Evolutionary conservation across 106 monocot species (phyloP).

Genomic region (Dioscorea zingiberensis): DNA sequence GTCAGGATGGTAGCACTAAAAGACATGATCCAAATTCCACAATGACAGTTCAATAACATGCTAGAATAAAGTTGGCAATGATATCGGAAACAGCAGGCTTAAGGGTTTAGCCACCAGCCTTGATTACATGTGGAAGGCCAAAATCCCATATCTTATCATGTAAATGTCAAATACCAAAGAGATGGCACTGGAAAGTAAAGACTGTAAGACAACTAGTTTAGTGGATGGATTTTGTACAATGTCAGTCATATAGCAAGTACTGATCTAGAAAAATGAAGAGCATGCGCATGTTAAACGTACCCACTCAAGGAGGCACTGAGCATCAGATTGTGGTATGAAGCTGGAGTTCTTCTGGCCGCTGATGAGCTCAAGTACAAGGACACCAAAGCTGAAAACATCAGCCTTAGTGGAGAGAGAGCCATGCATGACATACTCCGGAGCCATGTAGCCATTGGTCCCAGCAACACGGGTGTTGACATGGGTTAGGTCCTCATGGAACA

Average conservation of each 20-base stretch:
- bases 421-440: slow-evolving; percentile 76
- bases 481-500: slow-evolving; percentile 53
- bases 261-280: not conserved
- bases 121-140: not conserved
- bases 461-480: slow-evolving; percentile 64
- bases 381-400: slow-evolving; percentile 81
- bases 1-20: too few relatives aligned
- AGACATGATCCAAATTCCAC: too few relatives aligned
- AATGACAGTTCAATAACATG: too few relatives aligned
- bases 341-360: slow-evolving; percentile 55
- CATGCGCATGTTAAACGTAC: slow-evolving; percentile 16
- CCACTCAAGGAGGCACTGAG: slow-evolving; percentile 60
- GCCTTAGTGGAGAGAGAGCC: slow-evolving; percentile 61
- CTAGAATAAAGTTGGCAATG: too few relatives aligned
- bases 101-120: not conserved
- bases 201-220: not conserved
- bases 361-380: slow-evolving; percentile 59
- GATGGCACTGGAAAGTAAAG: not conserved
- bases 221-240: not conserved
- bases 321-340: slow-evolving; percentile 29
- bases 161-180: not conserved
- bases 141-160: not conserved
- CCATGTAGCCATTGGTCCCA: slow-evolving; percentile 86
- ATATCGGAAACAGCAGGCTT: too few relatives aligned
- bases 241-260: not conserved